A percentile compares a stretch with the other conserved stretches of the same genome.
Evolutionary conservation across 2,329 filamentous ascomycete species (phyloP).

Genomic region (Alternaria conjuncta): DNA sequence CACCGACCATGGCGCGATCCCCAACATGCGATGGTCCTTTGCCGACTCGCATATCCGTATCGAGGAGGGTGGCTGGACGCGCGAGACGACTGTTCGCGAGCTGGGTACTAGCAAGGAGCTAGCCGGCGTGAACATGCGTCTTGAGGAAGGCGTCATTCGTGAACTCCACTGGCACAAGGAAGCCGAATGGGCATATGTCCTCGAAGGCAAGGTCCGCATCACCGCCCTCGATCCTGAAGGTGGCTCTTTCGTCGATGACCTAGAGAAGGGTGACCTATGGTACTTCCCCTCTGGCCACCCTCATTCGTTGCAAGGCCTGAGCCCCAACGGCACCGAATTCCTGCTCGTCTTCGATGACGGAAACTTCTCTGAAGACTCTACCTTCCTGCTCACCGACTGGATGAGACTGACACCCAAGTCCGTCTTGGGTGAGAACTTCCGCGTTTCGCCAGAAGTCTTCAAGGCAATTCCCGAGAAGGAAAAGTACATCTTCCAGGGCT

Average conservation of each 20-base stretch:
- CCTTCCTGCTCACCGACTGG: constrained; percentile 77
- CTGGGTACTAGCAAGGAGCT: constrained; percentile 71
- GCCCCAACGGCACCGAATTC: constrained; percentile 69
- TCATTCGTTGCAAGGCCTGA: constrained; percentile 76
- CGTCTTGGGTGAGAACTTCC: constrained; percentile 77
- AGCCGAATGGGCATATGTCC: constrained; percentile 78
- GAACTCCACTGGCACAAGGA: constrained; percentile 85
- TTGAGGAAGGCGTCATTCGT: constrained; percentile 74
- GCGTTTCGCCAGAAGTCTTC: constrained; percentile 73
- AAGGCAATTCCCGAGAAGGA: constrained; percentile 68
- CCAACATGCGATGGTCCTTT: constrained; percentile 72
- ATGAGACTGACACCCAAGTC: constrained; percentile 74
- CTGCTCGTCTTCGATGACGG: constrained; percentile 68
- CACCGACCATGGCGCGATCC: constrained; percentile 73
- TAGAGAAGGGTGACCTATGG: constrained; percentile 79
- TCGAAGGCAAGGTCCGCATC: constrained; percentile 73
- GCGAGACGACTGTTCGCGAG: constrained; percentile 73
- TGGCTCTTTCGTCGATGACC: constrained; percentile 77
- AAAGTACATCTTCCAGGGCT: constrained; percentile 80
- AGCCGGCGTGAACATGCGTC: constrained; percentile 79
- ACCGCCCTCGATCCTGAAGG: constrained; percentile 78
- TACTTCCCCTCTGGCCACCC: constrained; percentile 81
- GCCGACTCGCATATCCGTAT: constrained; percentile 56
- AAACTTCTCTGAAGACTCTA: constrained; percentile 68
- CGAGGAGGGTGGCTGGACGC: constrained; percentile 78